These are phyloP conservation scores for Leccinum fuscescens DNA, from an alignment of 1,284 basidiomycete species.

Conservation along the genomic window DNA sequence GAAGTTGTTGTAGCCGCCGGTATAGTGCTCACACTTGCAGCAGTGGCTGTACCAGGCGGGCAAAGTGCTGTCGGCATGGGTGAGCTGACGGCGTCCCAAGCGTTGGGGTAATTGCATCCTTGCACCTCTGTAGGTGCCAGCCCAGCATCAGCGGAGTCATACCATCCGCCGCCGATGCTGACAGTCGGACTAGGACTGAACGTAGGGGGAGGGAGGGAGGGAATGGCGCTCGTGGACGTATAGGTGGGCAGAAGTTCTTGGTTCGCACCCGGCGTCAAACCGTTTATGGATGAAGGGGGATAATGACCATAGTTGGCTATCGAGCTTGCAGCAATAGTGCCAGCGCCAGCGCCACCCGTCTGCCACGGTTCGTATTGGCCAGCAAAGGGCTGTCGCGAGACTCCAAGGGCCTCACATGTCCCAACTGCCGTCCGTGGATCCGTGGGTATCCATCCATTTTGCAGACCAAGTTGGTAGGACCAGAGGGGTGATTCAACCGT, in stretches of 20 bases:
- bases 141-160: constrained; percentile 54
- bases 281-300: constrained; percentile 50
- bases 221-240: constrained; percentile 62
- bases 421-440: constrained; percentile 74
- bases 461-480: constrained; percentile 81
- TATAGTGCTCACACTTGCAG: constrained; percentile 2
- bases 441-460: constrained; percentile 76
- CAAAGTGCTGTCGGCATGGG: constrained; percentile 48
- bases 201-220: constrained; percentile 60
- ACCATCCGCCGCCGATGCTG: constrained; percentile 72
- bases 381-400: constrained; percentile 46
- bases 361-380: constrained; percentile 67
- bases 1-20: constrained; percentile 7
- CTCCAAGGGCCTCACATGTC: constrained; percentile 58
- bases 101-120: constrained; percentile 64
- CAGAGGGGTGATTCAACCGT: constrained; percentile 68
- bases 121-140: constrained; percentile 55
- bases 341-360: constrained; percentile 76
- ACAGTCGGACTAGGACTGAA: constrained; percentile 51
- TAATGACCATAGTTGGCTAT: constrained; percentile 48
- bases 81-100: constrained; percentile 54
- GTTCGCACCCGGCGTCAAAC: constrained; percentile 22
- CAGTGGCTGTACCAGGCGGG: constrained; percentile 35
- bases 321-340: constrained; percentile 50
- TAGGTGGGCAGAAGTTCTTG: constrained; percentile 54